Evolutionary conservation across 768 basidiomycete genomes (phyloP), one percentile per base, ranked within the genome.

Genomic region (Agaricus bisporus): DNA sequence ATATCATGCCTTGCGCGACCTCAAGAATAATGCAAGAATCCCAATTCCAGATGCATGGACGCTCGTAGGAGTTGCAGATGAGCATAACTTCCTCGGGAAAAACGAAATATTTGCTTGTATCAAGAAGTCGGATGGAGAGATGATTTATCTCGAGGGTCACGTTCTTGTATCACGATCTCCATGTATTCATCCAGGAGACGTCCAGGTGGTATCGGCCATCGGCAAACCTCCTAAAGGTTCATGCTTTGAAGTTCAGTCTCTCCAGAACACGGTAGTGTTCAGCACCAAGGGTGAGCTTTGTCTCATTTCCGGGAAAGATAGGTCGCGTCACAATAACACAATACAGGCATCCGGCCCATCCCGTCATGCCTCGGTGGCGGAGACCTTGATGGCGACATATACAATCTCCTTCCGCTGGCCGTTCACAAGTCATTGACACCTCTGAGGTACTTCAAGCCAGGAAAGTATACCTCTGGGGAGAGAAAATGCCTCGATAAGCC

Each of bases 11-110:
- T 70, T 88, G 11, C 76, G 86, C 22, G 72, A 78, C 41, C 69
- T 87, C 17, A 88, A 87, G 55, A 76, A 80, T 50, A 68, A 70
- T 52, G 83, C 85, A 0, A 75, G 85, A 6, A 88, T 89, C 38
- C 84, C 83, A 10, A 70, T 89, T 10, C 79, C 77, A 1, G 69
- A 69, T 5, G 79, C 75, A 2, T 83, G 77, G 71, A 86, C 83
- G 0, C 64, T 90, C 0, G 86, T 86, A 2, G 86, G 86, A 1
- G 78, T 88, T 5, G 84, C 84, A 0, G 86, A 90, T 61, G 71
- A 80, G 0, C 80, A 83, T 56, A 62, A 66, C 1, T 78, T 71
- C 52, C 71, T 88, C 6, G 29, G 70, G 26, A 74, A 75, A 52
- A 72, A 73, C 4, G 70, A 86, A 57, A 76, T 88, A 25, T 90